phyloP scores from a whole-genome alignment of 495 filamentous ascomycete species.

The Astrocystis sublimbata region DNA sequence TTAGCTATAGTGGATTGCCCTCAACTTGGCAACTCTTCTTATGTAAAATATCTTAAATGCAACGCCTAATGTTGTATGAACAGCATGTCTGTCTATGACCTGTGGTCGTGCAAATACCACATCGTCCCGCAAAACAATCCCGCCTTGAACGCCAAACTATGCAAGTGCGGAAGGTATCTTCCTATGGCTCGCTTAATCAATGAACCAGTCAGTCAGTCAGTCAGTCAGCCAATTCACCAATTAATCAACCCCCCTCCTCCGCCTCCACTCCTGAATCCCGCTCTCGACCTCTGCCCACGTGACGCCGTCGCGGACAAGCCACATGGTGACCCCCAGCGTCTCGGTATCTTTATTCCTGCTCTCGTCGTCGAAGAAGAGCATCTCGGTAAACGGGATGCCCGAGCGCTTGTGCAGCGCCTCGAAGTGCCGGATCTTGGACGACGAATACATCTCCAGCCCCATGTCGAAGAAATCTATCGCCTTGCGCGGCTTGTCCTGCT shows the following conservation, averaged over 20 bases:
- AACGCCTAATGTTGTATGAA: conserved; percentile 6
- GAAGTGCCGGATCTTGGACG: conserved; percentile 85
- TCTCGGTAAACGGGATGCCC: conserved; percentile 70
- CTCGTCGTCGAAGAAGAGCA: conserved; percentile 98
- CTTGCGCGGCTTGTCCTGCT: conserved; percentile 44
- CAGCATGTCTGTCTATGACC: conserved; percentile 2
- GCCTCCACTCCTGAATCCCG: conserved; percentile 81
- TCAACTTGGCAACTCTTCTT: neutral
- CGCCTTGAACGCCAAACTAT: neutral
- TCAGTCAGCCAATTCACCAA: no score
- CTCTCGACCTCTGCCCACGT: conserved; percentile 75
- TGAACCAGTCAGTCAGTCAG: no score
- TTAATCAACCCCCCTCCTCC: conserved; percentile 55
- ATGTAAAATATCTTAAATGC: neutral
- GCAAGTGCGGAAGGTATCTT: neutral
- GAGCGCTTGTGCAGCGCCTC: conserved; percentile 65
- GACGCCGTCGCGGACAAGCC: conserved; percentile 76
- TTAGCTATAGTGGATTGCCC: neutral
- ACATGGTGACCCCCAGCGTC: conserved; percentile 79
- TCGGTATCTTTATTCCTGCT: conserved; percentile 82
- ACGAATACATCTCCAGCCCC: conserved; percentile 85
- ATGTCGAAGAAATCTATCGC: conserved; percentile 78
- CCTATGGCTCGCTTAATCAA: no score
- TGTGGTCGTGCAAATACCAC: conserved; percentile 1
- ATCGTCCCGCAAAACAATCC: neutral